Percentiles rank a stretch among this genome's conserved stretches.
These are phyloP conservation scores for Besnoitia besnoiti DNA, from an alignment of 169 alveolate genomes.

Conservation along the genomic window DNA sequence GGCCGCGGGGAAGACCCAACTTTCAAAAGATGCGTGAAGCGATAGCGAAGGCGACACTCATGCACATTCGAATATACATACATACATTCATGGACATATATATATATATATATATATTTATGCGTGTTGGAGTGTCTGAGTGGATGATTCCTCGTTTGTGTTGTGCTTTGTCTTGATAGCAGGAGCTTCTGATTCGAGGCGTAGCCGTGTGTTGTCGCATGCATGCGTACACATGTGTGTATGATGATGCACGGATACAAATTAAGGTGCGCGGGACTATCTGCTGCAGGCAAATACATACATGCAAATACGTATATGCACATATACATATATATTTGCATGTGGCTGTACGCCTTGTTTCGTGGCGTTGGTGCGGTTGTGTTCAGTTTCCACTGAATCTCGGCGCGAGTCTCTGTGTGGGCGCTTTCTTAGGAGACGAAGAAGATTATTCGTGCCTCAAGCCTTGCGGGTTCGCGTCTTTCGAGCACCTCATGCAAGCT, in stretches of 20 bases:
- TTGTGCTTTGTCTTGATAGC: too few relatives aligned
- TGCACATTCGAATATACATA: background rate
- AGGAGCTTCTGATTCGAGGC: too few relatives aligned
- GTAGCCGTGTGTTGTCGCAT: too few relatives aligned
- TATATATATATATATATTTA: background rate
- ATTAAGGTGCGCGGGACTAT: too few relatives aligned
- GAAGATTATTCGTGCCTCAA: slow-evolving; percentile 18
- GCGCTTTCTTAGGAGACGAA: background rate
- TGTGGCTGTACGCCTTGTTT: background rate
- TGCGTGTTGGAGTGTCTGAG: background rate
- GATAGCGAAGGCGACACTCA: background rate
- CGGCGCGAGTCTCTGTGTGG: background rate
- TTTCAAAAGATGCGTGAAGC: background rate
- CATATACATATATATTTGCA: background rate
- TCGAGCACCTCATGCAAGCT: slow-evolving; percentile 38
- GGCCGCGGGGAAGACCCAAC: background rate
- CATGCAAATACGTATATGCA: background rate
- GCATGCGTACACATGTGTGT: too few relatives aligned
- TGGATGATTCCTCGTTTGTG: background rate
- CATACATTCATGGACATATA: background rate
- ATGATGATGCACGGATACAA: background rate
- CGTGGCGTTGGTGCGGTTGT: background rate
- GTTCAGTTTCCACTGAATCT: background rate
- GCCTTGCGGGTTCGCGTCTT: slow-evolving; percentile 27
- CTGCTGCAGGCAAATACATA: background rate